Percentiles rank a stretch among this genome's conserved stretches.
Conservation (phyloP, 148 eudicot species). For the Rhododendron molle region DNA sequence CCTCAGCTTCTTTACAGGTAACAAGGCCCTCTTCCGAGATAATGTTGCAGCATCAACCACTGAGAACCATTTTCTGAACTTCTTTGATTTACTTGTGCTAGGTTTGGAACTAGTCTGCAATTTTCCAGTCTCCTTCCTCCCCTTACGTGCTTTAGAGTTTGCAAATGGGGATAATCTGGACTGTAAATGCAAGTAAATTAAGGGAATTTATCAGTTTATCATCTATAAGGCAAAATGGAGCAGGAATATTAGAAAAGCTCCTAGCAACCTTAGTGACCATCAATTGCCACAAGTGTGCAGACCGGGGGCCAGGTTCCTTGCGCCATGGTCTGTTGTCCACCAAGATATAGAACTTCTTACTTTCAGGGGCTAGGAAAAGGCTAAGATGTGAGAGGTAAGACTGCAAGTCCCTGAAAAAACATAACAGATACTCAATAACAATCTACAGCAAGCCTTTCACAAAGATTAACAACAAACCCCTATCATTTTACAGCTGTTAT, state of each 20-base stretch:
- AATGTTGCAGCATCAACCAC: slow-evolving; percentile 67
- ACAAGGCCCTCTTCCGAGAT: slow-evolving; percentile 68
- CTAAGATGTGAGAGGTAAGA: slow-evolving; percentile 90
- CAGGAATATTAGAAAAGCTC: slow-evolving; percentile 9
- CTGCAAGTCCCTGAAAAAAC: slow-evolving; percentile 76
- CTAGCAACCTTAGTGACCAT: slow-evolving; percentile 91
- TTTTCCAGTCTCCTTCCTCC: slow-evolving; percentile 38
- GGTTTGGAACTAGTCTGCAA: slow-evolving; percentile 30
- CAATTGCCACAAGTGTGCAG: slow-evolving; percentile 94
- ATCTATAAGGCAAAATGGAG: neutral
- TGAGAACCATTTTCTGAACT: slow-evolving; percentile 62
- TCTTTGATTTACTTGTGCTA: slow-evolving; percentile 35
- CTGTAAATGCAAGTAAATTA: slow-evolving; percentile 35
- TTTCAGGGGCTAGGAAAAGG: slow-evolving; percentile 73
- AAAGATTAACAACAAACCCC: neutral
- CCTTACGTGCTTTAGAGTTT: slow-evolving; percentile 63
- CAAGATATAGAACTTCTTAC: slow-evolving; percentile 74
- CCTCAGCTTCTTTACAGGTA: slow-evolving; percentile 80
- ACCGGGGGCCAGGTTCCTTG: slow-evolving; percentile 67
- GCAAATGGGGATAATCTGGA: slow-evolving; percentile 97
- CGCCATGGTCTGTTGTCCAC: slow-evolving; percentile 98
- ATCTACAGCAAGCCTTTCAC: neutral
- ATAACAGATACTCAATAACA: neutral
- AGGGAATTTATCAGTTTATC: slow-evolving; percentile 1
- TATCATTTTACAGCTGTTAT: neutral